phyloP scores from a whole-genome alignment of 2,329 filamentous ascomycete genomes.

The Exophiala oligosperma region DNA sequence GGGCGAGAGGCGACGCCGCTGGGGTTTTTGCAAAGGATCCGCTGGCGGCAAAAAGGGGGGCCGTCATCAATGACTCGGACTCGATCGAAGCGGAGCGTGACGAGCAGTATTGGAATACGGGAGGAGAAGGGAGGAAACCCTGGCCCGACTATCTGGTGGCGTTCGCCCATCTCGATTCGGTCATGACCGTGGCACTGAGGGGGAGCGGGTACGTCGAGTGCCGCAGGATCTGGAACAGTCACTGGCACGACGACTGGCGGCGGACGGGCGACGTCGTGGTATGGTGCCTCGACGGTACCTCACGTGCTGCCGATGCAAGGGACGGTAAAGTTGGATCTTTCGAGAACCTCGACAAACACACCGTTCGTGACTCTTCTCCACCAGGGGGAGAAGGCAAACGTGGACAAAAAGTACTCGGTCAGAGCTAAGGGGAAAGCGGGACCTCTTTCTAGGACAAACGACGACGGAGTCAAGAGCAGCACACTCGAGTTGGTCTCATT shows the following conservation, averaged over 20 bases:
- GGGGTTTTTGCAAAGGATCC: conserved; percentile 34
- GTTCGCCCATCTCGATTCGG: conserved; percentile 59
- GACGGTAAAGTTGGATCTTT: background rate
- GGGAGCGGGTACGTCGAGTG: conserved; percentile 56
- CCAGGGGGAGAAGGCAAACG: background rate
- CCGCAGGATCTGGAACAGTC: conserved; percentile 61
- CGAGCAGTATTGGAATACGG: conserved; percentile 4
- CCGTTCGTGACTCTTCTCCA: background rate
- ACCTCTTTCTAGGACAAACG: conserved; percentile 1
- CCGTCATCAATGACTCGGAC: background rate
- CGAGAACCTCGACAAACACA: background rate
- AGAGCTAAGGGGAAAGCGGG: background rate
- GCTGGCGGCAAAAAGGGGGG: conserved; percentile 1
- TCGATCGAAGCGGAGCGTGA: conserved; percentile 7
- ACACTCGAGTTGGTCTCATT: background rate
- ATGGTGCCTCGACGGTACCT: conserved; percentile 49
- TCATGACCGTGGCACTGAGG: conserved; percentile 45
- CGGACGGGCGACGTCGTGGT: conserved; percentile 63
- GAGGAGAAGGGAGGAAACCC: conserved; percentile 12
- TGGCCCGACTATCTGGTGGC: conserved; percentile 54
- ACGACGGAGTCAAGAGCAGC: background rate
- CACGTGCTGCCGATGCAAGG: background rate
- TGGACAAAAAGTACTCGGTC: conserved; percentile 9
- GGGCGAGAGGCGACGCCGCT: conserved; percentile 10
- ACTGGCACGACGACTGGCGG: conserved; percentile 63